Percentiles rank a stretch among this genome's conserved stretches.
These are phyloP conservation scores for Saccharomyces uvarum DNA, from an alignment of 1,139 yeast genomes.

Conservation along the genomic window DNA sequence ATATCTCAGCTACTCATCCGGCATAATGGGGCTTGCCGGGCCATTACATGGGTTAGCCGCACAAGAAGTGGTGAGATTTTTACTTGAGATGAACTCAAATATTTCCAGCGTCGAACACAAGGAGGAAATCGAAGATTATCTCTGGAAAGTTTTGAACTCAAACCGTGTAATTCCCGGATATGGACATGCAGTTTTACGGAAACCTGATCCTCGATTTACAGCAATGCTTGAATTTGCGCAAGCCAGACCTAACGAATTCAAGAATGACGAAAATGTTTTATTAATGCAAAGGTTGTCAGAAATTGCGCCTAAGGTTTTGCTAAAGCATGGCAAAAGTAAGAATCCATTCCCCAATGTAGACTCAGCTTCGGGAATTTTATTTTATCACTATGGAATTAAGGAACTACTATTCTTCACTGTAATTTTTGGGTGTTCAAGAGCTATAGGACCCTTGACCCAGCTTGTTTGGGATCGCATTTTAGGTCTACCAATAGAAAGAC, in stretches of 20 bases:
- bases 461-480: constrained; percentile 53
- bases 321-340: constrained; percentile 54
- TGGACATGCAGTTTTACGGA: constrained; percentile 94
- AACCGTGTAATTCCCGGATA: constrained; percentile 98
- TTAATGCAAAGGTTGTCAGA: constrained; percentile 34
- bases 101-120: constrained; percentile 66
- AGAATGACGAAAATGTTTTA: constrained; percentile 29
- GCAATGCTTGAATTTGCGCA: constrained; percentile 35
- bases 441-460: constrained; percentile 52
- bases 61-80: constrained; percentile 95
- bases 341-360: constrained; percentile 62
- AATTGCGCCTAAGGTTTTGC: constrained; percentile 49
- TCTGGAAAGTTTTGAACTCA: constrained; percentile 84
- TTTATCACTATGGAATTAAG: constrained; percentile 51
- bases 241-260: constrained; percentile 29
- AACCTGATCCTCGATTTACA: constrained; percentile 70
- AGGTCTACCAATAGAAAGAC: constrained; percentile 58
- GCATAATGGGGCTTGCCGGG: constrained; percentile 95
- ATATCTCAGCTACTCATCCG: constrained; percentile 86
- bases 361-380: constrained; percentile 49
- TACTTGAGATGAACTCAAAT: constrained; percentile 71
- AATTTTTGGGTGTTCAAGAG: constrained; percentile 52
- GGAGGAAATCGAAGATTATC: constrained; percentile 73
- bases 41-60: constrained; percentile 97
- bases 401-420: constrained; percentile 53